Evolutionary conservation across 306 rosid genomes (phyloP).

Genomic region (Mimosa bimucronata): DNA sequence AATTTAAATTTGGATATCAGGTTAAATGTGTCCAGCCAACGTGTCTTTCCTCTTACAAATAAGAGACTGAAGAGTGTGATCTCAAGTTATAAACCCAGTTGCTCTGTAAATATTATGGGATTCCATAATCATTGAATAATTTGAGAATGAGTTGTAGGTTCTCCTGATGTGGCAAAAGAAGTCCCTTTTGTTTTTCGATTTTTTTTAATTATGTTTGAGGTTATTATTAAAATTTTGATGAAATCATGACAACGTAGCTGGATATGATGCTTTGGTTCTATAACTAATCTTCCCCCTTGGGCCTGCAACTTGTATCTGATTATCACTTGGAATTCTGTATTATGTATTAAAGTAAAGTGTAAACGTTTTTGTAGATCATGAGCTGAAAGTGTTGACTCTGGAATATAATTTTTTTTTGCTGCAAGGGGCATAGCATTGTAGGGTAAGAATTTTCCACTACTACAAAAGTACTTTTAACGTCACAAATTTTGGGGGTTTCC

Average conservation of each 20-base stretch:
- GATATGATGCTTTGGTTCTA: background rate
- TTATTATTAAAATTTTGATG: background rate
- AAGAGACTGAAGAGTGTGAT: background rate
- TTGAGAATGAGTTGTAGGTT: background rate
- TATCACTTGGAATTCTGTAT: background rate
- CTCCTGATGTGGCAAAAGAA: background rate
- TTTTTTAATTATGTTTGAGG: background rate
- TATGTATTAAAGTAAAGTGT: conserved; percentile 26
- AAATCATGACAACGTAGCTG: background rate
- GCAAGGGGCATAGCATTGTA: conserved; percentile 10
- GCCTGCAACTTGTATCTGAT: background rate
- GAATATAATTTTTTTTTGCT: background rate
- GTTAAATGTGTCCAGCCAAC: background rate
- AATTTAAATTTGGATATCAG: conserved; percentile 1
- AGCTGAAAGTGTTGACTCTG: background rate
- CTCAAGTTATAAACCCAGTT: background rate
- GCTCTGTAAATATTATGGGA: background rate
- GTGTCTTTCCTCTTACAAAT: background rate
- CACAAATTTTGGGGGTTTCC: no score
- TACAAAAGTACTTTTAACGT: no score
- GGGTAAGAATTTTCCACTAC: background rate
- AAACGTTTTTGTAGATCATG: background rate
- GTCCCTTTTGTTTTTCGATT: background rate
- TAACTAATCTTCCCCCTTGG: background rate
- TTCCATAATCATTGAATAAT: background rate